Conservation (phyloP, 2,329 filamentous ascomycete genomes). For the Orbilia blumenaviensis region DNA sequence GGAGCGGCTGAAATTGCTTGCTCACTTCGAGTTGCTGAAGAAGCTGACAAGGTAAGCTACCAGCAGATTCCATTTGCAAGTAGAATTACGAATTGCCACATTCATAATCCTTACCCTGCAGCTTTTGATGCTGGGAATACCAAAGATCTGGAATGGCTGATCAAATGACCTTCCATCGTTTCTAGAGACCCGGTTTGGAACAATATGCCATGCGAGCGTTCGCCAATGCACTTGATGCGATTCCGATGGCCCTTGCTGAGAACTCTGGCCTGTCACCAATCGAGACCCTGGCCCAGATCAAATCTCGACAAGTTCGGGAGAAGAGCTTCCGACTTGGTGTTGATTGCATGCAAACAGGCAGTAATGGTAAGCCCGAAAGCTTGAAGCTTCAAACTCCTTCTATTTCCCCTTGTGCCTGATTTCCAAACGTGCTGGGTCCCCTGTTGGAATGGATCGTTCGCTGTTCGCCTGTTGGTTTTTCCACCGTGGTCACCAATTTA, state of each 20-base stretch:
- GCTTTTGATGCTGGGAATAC: conserved; percentile 39
- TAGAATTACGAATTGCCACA: conserved; percentile 30
- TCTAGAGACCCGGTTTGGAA: conserved; percentile 87
- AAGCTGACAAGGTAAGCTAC: conserved; percentile 75
- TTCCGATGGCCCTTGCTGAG: conserved; percentile 96
- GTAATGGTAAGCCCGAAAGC: conserved; percentile 71
- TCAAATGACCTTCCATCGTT: conserved; percentile 44
- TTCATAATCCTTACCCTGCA: conserved; percentile 10
- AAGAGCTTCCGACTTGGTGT: conserved; percentile 82
- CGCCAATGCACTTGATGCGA: conserved; percentile 87
- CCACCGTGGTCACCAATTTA: conserved; percentile 45
- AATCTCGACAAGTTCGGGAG: conserved; percentile 94
- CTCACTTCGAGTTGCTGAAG: conserved; percentile 93
- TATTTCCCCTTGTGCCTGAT: conserved; percentile 48
- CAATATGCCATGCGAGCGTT: conserved; percentile 99
- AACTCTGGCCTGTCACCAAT: conserved; percentile 97
- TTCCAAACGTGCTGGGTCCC: conserved; percentile 34
- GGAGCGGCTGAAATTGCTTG: conserved; percentile 97
- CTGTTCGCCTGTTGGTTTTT: conserved; percentile 53
- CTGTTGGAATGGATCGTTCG: conserved; percentile 29
- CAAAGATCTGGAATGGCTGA: conserved; percentile 52
- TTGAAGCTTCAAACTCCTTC: conserved; percentile 17
- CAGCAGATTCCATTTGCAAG: conserved; percentile 21
- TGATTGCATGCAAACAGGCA: conserved; percentile 95
- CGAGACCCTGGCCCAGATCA: conserved; percentile 91